Evolutionary conservation across 2,329 filamentous ascomycete genomes (phyloP), one percentile per base, ranked within the genome.

Genomic region (Colletotrichum cordylinicola): DNA sequence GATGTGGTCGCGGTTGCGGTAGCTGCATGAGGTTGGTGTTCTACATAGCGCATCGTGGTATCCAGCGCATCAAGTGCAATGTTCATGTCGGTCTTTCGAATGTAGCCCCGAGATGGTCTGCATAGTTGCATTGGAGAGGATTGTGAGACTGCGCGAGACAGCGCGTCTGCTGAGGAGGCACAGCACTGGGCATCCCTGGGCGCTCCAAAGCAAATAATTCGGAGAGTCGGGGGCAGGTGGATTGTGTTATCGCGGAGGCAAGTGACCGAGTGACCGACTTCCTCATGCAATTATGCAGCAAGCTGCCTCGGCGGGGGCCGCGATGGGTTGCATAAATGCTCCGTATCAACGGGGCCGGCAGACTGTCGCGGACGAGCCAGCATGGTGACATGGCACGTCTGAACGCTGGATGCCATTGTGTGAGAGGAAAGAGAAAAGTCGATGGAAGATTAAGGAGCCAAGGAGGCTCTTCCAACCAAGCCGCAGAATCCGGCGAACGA

Each of bases 1-100:
- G 65, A 65, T 60, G 31, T 43, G 43, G 39, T 67, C 43, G 56
- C 48, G 70, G 65, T 65, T 35, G 52, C 55, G 67, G 24, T 69
- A 61, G 56, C 58, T 74, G 70, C 74, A 76, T 76, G 74, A 76
- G 65, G 70, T 39, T 74, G 70, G 67, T 61, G 43, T 52, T 74
- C 24, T 60, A 67, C 58, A 31, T 24, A 58, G 73, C 56, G 35
- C 55, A 58, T 60, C 33, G 52, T 60, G 48, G 52, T 72, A 70
- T 60, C 39, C 48, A 75, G 29, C 48, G 70, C 73, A 68, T 68
- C 73, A 31, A 72, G 18, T 61, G 52, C 61, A 55, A 62, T 64
- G 27, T 61, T 43, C 27, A 31, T 72, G 12, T 58, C 65, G 58
- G 70, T 35, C 43, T 52, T 52, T 52, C 43, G 43, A 52, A 12